phyloP scores from a whole-genome alignment of 441 rosid genomes.

The Raphanus hybrid region DNA sequence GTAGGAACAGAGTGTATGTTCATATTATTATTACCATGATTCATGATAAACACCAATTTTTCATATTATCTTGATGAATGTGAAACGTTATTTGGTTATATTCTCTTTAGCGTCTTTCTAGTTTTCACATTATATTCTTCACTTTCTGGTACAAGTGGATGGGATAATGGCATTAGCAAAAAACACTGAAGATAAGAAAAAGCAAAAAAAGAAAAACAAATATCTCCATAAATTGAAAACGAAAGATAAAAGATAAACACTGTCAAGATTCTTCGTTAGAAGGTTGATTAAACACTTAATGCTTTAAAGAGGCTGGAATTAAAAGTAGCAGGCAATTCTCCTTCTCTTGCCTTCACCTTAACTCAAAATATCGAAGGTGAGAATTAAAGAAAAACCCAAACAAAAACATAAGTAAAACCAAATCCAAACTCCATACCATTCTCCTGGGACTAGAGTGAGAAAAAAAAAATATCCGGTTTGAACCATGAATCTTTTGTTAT shows the following conservation, averaged over 20 bases:
- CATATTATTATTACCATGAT: conserved; percentile 16
- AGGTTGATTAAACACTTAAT: conserved; percentile 30
- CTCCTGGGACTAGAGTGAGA: conserved; percentile 18
- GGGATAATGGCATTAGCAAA: conserved; percentile 21
- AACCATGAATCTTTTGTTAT: conserved; percentile 27
- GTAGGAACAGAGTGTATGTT: conserved; percentile 29
- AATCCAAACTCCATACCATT: conserved; percentile 35
- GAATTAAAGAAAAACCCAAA: conserved; percentile 17
- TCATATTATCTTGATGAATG: conserved; percentile 37
- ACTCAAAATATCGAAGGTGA: conserved; percentile 37
- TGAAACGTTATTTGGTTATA: conserved; percentile 22
- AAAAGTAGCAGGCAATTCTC: conserved; percentile 41
- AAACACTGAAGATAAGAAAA: conserved; percentile 17
- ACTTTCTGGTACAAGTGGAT: conserved; percentile 29
- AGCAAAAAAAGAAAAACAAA: conserved; percentile 2
- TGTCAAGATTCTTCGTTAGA: conserved; percentile 35
- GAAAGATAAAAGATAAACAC: conserved; percentile 27
- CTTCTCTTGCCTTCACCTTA: conserved; percentile 43
- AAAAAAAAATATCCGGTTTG: conserved; percentile 32
- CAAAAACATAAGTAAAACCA: conserved; percentile 21
- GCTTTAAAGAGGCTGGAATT: conserved; percentile 22
- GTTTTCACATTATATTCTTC: conserved; percentile 38
- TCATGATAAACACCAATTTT: conserved; percentile 24
- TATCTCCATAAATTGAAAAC: conserved; percentile 28
- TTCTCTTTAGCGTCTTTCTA: conserved; percentile 36